Evolutionary conservation across 352 stramenopile genomes (phyloP).

Genomic region (Pythium aquatile): DNA sequence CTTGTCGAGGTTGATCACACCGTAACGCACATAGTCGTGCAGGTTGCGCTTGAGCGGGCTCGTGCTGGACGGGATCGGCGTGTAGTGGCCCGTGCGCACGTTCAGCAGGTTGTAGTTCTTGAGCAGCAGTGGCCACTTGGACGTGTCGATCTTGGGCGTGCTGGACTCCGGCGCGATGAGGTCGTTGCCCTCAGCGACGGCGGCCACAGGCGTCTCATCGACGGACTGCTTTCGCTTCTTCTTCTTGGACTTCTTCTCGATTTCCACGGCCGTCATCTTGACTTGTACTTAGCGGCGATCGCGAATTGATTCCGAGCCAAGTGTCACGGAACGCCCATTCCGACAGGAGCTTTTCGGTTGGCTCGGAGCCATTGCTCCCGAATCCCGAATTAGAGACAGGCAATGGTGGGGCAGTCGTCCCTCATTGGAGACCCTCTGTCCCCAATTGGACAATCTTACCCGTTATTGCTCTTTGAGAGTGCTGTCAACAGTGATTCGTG

Average conservation of each 20-base stretch:
- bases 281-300: conserved; percentile 4
- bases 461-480: conserved; percentile 19
- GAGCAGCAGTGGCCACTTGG: conserved; percentile 98
- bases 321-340: not conserved
- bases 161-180: conserved; percentile 74
- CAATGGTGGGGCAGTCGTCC: conserved; percentile 14
- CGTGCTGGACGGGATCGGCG: conserved; percentile 96
- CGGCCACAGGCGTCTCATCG: conserved; percentile 27
- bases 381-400: conserved; percentile 21
- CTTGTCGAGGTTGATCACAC: conserved; percentile 99
- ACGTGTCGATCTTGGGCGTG: conserved; percentile 94
- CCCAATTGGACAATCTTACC: conserved; percentile 15
- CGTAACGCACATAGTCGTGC: conserved; percentile 98
- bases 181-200: conserved; percentile 42
- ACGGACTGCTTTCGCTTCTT: conserved; percentile 83
- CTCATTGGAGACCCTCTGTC: conserved; percentile 2
- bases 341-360: conserved; percentile 26
- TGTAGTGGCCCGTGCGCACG: conserved; percentile 99
- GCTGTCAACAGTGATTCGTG: not conserved
- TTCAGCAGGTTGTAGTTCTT: conserved; percentile 99
- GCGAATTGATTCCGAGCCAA: conserved; percentile 7
- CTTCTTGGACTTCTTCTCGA: conserved; percentile 88
- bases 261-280: conserved; percentile 60
- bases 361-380: conserved; percentile 34
- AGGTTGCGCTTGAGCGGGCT: conserved; percentile 96